Evolutionary conservation across 2,329 filamentous ascomycete species (phyloP).

Genomic region (Apiospora saccharicola): DNA sequence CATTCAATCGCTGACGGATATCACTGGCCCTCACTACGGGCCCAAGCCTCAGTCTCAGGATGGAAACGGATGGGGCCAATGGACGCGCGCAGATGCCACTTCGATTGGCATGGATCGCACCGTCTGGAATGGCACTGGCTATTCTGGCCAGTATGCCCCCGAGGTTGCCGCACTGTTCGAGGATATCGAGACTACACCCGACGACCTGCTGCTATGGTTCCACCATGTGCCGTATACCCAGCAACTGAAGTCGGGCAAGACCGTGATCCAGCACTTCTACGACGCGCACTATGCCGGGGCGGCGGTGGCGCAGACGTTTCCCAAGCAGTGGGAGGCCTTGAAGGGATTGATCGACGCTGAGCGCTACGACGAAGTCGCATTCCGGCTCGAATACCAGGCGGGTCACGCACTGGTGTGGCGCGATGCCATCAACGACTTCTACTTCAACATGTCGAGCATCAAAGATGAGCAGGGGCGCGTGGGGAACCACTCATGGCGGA

Average conservation of each 20-base stretch:
- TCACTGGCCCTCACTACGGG: slow-evolving; percentile 71
- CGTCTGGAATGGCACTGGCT: slow-evolving; percentile 70
- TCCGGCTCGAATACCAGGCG: slow-evolving; percentile 69
- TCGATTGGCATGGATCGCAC: slow-evolving; percentile 77
- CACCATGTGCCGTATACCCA: slow-evolving; percentile 76
- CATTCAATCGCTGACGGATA: slow-evolving; percentile 73
- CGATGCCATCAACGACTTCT: slow-evolving; percentile 71
- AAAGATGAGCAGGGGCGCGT: slow-evolving; percentile 64
- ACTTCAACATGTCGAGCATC: slow-evolving; percentile 67
- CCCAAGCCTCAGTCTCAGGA: slow-evolving; percentile 73
- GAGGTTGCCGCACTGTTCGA: slow-evolving; percentile 67
- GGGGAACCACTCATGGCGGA: slow-evolving; percentile 67
- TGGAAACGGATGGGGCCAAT: slow-evolving; percentile 74
- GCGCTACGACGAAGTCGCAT: slow-evolving; percentile 65
- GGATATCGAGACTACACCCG: slow-evolving; percentile 67
- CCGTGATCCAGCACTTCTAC: slow-evolving; percentile 67
- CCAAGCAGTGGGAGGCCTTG: slow-evolving; percentile 60
- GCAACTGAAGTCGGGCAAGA: slow-evolving; percentile 66
- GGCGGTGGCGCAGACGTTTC: slow-evolving; percentile 66
- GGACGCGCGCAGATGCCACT: slow-evolving; percentile 69
- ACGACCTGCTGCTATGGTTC: slow-evolving; percentile 76
- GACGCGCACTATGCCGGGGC: slow-evolving; percentile 61
- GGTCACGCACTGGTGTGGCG: slow-evolving; percentile 76
- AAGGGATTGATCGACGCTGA: slow-evolving; percentile 64
- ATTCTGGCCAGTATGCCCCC: slow-evolving; percentile 69